These are phyloP conservation scores for Penicillium sp. DNA, from an alignment of 2,329 filamentous ascomycete genomes.

Conservation along the genomic window DNA sequence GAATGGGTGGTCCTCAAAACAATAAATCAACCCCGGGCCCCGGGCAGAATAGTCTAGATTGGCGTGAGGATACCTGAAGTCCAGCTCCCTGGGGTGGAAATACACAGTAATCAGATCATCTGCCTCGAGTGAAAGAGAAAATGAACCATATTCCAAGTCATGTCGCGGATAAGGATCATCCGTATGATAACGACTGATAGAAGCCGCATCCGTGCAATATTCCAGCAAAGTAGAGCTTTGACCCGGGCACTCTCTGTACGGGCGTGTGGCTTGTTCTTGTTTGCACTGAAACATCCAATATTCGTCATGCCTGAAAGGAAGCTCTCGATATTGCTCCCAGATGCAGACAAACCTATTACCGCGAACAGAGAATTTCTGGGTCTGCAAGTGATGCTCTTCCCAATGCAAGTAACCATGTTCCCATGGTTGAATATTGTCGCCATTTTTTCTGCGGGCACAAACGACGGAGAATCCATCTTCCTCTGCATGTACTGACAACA, in stretches of 20 bases:
- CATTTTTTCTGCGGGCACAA: constrained; percentile 5
- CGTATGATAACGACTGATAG: neutral
- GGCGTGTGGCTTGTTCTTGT: neutral
- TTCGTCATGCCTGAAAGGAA: neutral
- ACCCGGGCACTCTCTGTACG: neutral
- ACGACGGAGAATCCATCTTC: constrained; percentile 19
- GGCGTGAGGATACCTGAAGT: neutral
- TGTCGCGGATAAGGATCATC: neutral
- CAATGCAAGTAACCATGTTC: fast-evolving
- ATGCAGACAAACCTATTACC: neutral
- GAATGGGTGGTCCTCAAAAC: neutral
- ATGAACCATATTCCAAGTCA: neutral
- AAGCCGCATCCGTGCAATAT: no score
- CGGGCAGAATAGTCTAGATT: neutral
- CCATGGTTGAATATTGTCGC: neutral
- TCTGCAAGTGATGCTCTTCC: neutral
- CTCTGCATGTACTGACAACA: constrained; percentile 16
- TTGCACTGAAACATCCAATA: neutral
- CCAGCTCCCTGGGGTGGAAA: neutral
- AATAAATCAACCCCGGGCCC: neutral
- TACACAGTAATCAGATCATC: neutral
- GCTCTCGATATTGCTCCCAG: neutral
- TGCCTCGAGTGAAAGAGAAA: neutral
- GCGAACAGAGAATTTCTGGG: neutral
- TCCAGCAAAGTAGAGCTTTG: neutral